A percentile compares a stretch with the other conserved stretches of the same genome.
Conservation (phyloP, 2,329 filamentous ascomycete species). For the Exophiala lecanii-corni region DNA sequence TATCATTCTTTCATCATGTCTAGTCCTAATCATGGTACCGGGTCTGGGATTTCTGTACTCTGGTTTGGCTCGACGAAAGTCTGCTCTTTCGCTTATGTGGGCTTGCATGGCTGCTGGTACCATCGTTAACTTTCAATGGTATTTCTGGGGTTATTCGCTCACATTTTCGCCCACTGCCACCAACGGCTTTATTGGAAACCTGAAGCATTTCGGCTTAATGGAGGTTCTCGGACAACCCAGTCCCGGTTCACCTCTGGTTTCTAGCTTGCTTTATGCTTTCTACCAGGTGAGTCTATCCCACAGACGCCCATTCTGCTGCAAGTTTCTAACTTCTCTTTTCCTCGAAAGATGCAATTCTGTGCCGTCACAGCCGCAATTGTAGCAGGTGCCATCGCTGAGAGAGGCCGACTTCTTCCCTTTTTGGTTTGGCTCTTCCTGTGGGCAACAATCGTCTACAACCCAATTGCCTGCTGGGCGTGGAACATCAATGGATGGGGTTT, state of each 20-base stretch:
- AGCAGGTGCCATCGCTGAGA: constrained; percentile 87
- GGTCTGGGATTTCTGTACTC: constrained; percentile 98
- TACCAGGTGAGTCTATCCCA: constrained; percentile 65
- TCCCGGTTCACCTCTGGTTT: constrained; percentile 80
- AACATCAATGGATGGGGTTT: constrained; percentile 90
- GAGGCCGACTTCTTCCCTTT: constrained; percentile 83
- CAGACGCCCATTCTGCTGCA: background rate
- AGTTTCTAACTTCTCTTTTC: constrained; percentile 1
- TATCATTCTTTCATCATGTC: constrained; percentile 61
- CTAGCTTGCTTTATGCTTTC: constrained; percentile 87
- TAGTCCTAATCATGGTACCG: constrained; percentile 83
- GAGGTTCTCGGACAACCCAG: constrained; percentile 80
- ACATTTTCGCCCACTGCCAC: constrained; percentile 78
- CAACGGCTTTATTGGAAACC: constrained; percentile 87
- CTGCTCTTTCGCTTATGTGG: constrained; percentile 94
- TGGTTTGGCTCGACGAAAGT: constrained; percentile 94
- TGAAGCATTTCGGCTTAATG: constrained; percentile 83
- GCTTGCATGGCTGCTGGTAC: constrained; percentile 91
- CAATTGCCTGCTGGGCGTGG: constrained; percentile 95
- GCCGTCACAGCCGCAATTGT: constrained; percentile 87
- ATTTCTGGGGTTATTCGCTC: constrained; percentile 97
- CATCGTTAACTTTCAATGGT: constrained; percentile 96
- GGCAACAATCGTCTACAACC: constrained; percentile 97
- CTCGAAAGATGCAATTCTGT: constrained; percentile 94
- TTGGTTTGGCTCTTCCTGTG: constrained; percentile 96